phyloP scores from a whole-genome alignment of 495 filamentous ascomycete genomes.

The Neurospora pannonica region DNA sequence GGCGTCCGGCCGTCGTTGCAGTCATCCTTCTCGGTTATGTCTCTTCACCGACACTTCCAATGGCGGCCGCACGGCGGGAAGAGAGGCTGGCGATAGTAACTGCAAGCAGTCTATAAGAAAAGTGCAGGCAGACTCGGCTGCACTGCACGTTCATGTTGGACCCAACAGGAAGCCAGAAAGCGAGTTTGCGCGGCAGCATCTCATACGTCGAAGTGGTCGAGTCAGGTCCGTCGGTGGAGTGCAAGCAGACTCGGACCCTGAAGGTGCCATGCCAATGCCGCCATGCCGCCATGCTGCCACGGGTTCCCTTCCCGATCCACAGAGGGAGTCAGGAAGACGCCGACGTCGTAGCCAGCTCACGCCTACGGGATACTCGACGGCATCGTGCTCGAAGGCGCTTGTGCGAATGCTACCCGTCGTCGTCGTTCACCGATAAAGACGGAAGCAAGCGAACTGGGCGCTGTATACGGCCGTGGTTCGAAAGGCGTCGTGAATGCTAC shows the following conservation, averaged over 20 bases:
- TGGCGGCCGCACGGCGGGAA: not conserved
- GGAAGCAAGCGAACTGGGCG: not conserved
- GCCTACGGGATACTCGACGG: not conserved
- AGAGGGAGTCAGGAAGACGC: not conserved
- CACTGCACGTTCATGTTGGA: not conserved
- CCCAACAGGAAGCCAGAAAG: not conserved
- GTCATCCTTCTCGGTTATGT: not conserved
- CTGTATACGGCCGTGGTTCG: not conserved
- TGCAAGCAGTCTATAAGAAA: not conserved
- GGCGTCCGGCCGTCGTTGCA: not conserved
- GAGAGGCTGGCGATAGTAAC: not conserved
- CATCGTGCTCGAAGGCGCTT: not conserved
- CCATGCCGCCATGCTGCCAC: not conserved
- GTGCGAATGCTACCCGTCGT: not conserved
- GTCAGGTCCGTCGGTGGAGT: not conserved
- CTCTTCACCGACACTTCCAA: slow-evolving; percentile 23
- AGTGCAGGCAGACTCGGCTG: not conserved
- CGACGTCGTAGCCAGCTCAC: not conserved
- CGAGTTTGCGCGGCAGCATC: slow-evolving; percentile 15
- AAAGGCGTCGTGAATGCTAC: not conserved
- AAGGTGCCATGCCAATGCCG: not conserved
- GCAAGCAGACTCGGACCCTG: not conserved
- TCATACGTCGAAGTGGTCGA: slow-evolving; percentile 14
- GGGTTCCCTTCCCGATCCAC: not conserved
- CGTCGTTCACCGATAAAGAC: not conserved